Conservation (phyloP, 1,284 basidiomycete genomes). For the Puccinia hordei region DNA sequence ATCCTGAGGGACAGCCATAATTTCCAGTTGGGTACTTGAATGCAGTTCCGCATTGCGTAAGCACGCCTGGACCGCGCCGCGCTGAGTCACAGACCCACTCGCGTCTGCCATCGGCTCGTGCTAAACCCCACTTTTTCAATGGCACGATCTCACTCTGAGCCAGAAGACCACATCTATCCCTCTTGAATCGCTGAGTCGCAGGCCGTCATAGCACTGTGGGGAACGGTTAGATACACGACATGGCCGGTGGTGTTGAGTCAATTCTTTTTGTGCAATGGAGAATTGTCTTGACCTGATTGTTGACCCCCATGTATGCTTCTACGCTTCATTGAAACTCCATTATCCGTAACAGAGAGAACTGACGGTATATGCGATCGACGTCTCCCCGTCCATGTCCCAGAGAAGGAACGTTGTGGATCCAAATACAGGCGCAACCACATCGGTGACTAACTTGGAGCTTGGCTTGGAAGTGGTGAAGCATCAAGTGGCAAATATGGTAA, state of each 20-base stretch:
- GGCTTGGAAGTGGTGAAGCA: conserved; percentile 37
- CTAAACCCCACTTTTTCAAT: no score
- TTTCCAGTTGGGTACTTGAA: no score
- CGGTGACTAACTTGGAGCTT: conserved; percentile 35
- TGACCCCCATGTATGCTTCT: neutral
- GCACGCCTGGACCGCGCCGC: no score
- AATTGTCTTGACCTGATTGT: neutral
- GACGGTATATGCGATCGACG: conserved; percentile 39
- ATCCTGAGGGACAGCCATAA: no score
- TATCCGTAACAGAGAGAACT: conserved; percentile 28
- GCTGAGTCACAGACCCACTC: no score
- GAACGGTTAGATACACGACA: neutral
- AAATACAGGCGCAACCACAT: neutral
- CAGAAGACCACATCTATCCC: neutral
- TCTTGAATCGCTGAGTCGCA: neutral
- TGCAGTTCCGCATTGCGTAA: no score
- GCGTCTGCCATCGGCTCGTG: no score
- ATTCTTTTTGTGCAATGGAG: neutral
- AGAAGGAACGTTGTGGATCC: conserved; percentile 8
- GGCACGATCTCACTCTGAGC: no score
- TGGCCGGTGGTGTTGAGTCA: conserved; percentile 6
- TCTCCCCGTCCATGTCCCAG: conserved; percentile 35
- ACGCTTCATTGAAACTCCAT: neutral
- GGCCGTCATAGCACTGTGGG: neutral
- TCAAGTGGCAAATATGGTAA: conserved; percentile 35